A percentile compares a stretch with the other conserved stretches of the same genome.
Evolutionary conservation across 73 alveolate species (phyloP).

Genomic region (Tetrahymena thermophila): DNA sequence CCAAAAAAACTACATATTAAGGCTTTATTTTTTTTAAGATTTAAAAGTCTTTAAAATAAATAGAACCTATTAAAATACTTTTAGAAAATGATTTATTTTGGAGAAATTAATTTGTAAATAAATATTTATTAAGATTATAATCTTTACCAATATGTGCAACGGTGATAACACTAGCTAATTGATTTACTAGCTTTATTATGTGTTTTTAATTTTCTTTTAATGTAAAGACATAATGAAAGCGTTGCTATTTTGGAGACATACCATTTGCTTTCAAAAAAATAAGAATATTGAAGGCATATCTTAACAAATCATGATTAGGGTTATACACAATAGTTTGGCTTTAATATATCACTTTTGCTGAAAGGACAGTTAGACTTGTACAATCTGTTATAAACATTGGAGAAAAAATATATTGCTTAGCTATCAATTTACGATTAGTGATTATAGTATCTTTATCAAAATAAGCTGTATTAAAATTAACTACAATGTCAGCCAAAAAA

Average conservation of each 20-base stretch:
- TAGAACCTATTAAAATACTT: no score
- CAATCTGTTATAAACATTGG: not conserved
- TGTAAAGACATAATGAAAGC: not conserved
- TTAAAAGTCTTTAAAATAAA: no score
- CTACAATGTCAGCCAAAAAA: not conserved
- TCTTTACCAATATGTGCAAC: not conserved
- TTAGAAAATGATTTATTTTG: no score
- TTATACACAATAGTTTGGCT: not conserved
- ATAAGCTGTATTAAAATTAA: not conserved
- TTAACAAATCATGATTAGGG: not conserved
- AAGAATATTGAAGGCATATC: not conserved
- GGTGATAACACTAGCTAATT: not conserved
- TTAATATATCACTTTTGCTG: not conserved
- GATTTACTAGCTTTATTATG: not conserved
- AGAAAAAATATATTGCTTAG: not conserved
- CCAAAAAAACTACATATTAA: no score
- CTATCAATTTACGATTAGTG: not conserved
- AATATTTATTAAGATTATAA: not conserved
- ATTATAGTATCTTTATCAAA: not conserved
- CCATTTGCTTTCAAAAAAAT: not conserved
- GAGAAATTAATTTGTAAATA: no score
- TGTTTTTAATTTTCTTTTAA: not conserved
- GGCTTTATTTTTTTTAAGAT: no score
- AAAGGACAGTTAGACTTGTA: not conserved
- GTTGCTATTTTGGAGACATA: not conserved